Evolutionary conservation across 257 asterid species (phyloP).

Genomic region (Thymus mandschuricus): DNA sequence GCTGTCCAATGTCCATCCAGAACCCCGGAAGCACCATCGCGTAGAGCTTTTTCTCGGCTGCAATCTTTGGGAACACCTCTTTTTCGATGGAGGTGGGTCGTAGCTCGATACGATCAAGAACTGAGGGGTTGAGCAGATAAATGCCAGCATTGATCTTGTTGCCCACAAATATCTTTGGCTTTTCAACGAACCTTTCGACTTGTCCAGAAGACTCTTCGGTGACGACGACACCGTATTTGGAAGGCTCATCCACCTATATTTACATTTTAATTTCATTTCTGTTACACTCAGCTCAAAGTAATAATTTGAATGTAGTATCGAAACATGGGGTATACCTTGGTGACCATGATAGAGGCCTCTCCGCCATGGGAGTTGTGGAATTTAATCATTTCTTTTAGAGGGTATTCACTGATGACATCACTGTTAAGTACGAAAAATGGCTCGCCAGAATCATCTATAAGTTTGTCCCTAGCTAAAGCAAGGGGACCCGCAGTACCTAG

Average conservation of each 20-base stretch:
- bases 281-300: constrained; percentile 1
- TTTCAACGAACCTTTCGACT: constrained; percentile 85
- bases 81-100: constrained; percentile 92
- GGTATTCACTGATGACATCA: constrained; percentile 91
- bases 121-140: constrained; percentile 77
- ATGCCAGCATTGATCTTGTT: constrained; percentile 95
- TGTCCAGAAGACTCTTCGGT: constrained; percentile 71
- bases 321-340: constrained; percentile 46
- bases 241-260: constrained; percentile 84
- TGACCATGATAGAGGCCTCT: constrained; percentile 89
- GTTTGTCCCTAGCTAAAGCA: constrained; percentile 88
- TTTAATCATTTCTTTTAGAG: constrained; percentile 69
- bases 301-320: background rate
- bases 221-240: constrained; percentile 87
- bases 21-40: constrained; percentile 91
- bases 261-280: constrained; percentile 6
- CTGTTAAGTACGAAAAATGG: constrained; percentile 92
- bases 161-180: constrained; percentile 84
- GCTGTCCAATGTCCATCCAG: constrained; percentile 98
- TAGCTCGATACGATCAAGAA: constrained; percentile 71
- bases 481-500: constrained; percentile 97
- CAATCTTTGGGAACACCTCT: constrained; percentile 82
- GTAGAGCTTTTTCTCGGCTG: constrained; percentile 60
- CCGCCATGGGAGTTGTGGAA: constrained; percentile 89
- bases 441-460: constrained; percentile 72